Base-by-base conservation (phyloP, 352 stramenopile genomes). In the Thalassiosira exigua region DNA sequence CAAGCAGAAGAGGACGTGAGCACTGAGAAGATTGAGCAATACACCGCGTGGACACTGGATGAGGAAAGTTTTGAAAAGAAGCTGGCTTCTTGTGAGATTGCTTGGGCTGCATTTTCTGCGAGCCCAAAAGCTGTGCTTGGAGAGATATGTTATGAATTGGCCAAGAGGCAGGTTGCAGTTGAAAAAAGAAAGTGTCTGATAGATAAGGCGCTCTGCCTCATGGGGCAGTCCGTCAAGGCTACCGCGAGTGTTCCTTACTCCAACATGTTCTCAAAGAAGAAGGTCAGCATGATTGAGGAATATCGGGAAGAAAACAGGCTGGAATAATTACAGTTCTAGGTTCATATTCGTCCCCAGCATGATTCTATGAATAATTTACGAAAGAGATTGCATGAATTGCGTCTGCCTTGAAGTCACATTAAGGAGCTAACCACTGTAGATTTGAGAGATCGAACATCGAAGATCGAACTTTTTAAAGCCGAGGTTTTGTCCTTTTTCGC, bases 121-220 rank as follows among this genome's bases (percentile, higher is more conserved):
- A 79, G 54, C 57, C 75, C 75, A 41, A 79, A 67, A 33, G 50
- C 69, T 41, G 33, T 79, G 19, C 42, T 68, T 21, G 67, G 53
- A 26, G 68, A 84, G 41, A 79, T 84, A 11, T 78, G 59, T 30
- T 84, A 75, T 44, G 50, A 39, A 22, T 66, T 82, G 24, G 73
- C 64, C 14, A 76, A 72, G 42, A 71, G 64, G 29, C 64, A 68
- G 32, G 41, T 67, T 41, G n/a, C 33, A 29, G 17, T 24, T 2
- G 59, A 76, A 5, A 5, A 64, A 4, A 72, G 24, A 59, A 51
- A 32, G 14, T 32, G 27, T 12, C 60, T 82, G 24, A 68, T 82
- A 24, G 9, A 61, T 51, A 68, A 51, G 46, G 65, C 36, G 33
- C 59, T 72, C n/a, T 17, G n/a, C 46, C 51, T 82, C 11, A 62